A percentile compares a stretch with the other conserved stretches of the same genome.
These are phyloP conservation scores for Crucihimalaya himalaica DNA, from an alignment of 345 rosid genomes.

Conservation along the genomic window DNA sequence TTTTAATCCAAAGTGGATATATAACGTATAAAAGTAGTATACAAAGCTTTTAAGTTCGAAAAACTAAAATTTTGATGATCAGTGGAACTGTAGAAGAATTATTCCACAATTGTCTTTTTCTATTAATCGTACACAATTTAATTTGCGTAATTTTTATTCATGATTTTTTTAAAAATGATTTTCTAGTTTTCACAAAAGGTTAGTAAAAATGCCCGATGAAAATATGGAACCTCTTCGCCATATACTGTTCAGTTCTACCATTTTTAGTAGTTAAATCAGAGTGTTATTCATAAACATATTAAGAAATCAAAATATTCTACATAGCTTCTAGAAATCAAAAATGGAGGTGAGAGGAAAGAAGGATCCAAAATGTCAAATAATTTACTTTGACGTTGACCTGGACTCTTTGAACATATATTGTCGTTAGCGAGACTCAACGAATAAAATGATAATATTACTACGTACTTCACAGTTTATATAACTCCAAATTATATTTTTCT, in stretches of 20 bases:
- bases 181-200: background rate
- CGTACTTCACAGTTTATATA: background rate
- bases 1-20: background rate
- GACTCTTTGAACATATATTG: background rate
- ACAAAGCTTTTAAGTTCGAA: background rate
- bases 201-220: too few species aligned
- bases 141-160: background rate
- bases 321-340: background rate
- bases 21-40: background rate
- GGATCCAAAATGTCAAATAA: background rate
- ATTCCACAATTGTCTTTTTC: background rate
- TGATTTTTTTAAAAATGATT: background rate
- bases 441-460: background rate
- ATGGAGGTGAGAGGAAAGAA: background rate
- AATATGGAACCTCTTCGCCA: too few species aligned
- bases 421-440: background rate
- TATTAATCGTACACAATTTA: background rate
- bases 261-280: background rate
- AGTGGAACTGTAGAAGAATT: background rate
- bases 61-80: background rate
- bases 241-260: background rate
- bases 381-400: slow-evolving; percentile 2
- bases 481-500: background rate
- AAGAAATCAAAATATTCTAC: too few species aligned
- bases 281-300: background rate